phyloP scores from a whole-genome alignment of 2,329 filamentous ascomycete genomes.

The Aspergillus fumigatus region DNA sequence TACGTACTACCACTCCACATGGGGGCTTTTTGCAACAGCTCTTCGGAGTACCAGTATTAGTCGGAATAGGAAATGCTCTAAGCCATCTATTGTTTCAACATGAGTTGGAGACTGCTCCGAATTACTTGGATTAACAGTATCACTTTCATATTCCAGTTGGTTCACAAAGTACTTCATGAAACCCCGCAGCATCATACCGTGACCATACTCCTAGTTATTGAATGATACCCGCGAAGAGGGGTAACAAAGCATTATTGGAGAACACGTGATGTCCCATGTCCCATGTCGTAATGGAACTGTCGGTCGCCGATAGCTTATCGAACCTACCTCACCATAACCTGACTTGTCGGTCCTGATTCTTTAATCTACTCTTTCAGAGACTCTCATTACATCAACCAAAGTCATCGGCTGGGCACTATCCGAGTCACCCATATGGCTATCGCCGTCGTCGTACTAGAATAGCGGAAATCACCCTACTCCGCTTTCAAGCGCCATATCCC shows the following conservation, averaged over 20 bases:
- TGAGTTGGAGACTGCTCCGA: background rate
- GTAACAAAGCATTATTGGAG: background rate
- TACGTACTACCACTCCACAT: background rate
- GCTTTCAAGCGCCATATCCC: constrained; percentile 18
- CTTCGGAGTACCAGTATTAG: background rate
- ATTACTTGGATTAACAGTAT: background rate
- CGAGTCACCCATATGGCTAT: constrained; percentile 22
- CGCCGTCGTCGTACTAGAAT: constrained; percentile 9
- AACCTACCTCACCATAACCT: background rate
- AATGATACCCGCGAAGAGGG: background rate
- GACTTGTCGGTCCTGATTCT: background rate
- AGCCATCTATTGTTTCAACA: background rate
- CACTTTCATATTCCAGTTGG: background rate
- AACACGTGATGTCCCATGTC: constrained; percentile 7
- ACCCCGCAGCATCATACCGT: background rate
- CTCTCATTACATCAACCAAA: background rate
- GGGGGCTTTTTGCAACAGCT: too few relatives aligned
- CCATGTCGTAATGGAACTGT: constrained; percentile 9
- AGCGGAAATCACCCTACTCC: constrained; percentile 28
- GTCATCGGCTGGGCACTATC: background rate
- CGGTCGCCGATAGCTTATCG: background rate
- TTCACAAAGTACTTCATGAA: background rate
- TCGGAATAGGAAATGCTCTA: background rate
- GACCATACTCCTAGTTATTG: background rate
- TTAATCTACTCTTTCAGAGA: background rate